Conservation (phyloP, 306 rosid genomes). For the Hippophae tibetana region DNA sequence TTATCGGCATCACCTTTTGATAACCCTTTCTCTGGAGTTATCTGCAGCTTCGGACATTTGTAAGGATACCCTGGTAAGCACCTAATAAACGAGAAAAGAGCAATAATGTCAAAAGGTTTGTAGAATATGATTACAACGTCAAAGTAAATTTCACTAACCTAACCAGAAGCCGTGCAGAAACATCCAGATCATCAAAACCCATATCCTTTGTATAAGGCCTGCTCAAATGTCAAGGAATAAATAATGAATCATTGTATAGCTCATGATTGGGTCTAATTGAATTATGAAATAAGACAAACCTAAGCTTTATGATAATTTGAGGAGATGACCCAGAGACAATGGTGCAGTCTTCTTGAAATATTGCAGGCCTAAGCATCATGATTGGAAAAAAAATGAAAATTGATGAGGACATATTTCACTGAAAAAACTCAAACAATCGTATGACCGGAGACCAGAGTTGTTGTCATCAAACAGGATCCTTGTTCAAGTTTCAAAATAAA, state of each 20-base stretch:
- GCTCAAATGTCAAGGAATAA: conserved; percentile 22
- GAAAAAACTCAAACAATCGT: not conserved
- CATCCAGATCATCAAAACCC: conserved; percentile 83
- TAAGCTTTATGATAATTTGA: conserved; percentile 56
- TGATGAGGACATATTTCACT: not conserved
- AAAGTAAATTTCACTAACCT: conserved; percentile 37
- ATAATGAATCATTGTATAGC: conserved; percentile 11
- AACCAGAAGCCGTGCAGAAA: conserved; percentile 65
- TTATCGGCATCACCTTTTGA: conserved; percentile 49
- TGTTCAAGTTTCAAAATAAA: too few relatives aligned
- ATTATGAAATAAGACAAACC: conserved; percentile 29
- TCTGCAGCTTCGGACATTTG: conserved; percentile 83
- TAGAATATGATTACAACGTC: not conserved
- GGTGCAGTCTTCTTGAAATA: conserved; percentile 78
- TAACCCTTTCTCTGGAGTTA: conserved; percentile 65
- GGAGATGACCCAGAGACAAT: conserved; percentile 44
- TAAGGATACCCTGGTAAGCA: conserved; percentile 88
- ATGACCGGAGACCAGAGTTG: not conserved
- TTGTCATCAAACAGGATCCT: not conserved
- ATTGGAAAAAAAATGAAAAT: not conserved
- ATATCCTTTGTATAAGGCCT: conserved; percentile 87
- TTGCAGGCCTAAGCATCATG: conserved; percentile 44
- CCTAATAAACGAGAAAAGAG: conserved; percentile 27
- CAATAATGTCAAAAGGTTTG: conserved; percentile 12
- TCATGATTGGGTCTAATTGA: not conserved